Evolutionary conservation across 768 basidiomycete genomes (phyloP), one percentile per base, ranked within the genome.

Genomic region (Phylloporus sp.): DNA sequence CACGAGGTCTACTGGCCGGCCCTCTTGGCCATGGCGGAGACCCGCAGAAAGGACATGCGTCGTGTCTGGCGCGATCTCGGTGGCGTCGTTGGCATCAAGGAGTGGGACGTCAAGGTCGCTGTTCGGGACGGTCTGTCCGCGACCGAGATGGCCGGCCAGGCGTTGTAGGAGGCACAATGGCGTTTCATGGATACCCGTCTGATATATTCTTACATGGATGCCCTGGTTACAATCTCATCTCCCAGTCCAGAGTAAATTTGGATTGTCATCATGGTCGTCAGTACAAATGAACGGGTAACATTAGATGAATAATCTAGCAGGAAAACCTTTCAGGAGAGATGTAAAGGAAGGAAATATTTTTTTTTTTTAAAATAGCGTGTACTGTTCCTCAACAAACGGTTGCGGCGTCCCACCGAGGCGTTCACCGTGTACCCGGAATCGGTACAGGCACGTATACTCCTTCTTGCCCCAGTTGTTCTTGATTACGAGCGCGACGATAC

Each of bases 401-500:
- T 67, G 57, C 6, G 76, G 74, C 18, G 65, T 59, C 47, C 73
- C 77, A 11, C 69, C 76, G 46, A 82, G 60, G 49, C 66, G 73
- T 58, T 80, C 72, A 15, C 90, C 90, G 60, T 91, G 89, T 27
- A 90, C 87, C 38, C 90, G 80, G 71, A 92, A 73, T 39, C 90
- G 82, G 69, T 93, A 98, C 34, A 98, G 69, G 69, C 95, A 98
- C 0, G 95, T 97, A 65, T 80, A 91, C 51, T 86, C 83, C 6
- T 77, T 75, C 68, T 76, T 75, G 36, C 95, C 95, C 86, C 93
- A 97, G 65, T 97, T 98, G 64, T 75, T 87, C 70, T 82, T 77
- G 59, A 98, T 75, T 56, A 81, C 74, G 63, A 97, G 74, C 53
- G 86, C 82, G 24, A 97, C 88, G 47, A 95, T 73, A 2, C 90